phyloP scores from a whole-genome alignment of 805 yeast genomes.

The Pichia thaimueangensis region DNA sequence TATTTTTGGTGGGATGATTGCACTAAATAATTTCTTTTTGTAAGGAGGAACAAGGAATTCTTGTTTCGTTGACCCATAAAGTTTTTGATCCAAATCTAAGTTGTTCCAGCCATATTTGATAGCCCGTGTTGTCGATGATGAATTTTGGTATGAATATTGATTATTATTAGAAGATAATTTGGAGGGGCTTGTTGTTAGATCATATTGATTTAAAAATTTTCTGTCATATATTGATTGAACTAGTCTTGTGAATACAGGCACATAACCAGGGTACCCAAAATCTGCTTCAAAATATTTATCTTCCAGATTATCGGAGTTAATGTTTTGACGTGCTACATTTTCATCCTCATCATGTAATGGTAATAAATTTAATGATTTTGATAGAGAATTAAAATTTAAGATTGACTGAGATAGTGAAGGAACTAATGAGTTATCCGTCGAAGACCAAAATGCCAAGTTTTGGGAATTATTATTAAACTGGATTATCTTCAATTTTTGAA shows the following conservation, averaged over 20 bases:
- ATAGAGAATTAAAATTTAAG: conserved; percentile 28
- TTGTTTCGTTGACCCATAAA: conserved; percentile 33
- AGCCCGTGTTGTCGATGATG: not conserved
- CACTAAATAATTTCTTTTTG: conserved; percentile 24
- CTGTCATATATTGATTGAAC: conserved; percentile 64
- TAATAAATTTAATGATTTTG: conserved; percentile 42
- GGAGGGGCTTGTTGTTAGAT: not conserved
- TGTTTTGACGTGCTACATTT: conserved; percentile 28
- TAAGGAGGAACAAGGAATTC: conserved; percentile 27
- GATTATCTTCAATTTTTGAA: conserved; percentile 43
- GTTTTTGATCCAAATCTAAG: conserved; percentile 35
- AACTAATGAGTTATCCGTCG: not conserved
- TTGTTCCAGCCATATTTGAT: conserved; percentile 37
- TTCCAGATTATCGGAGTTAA: conserved; percentile 17
- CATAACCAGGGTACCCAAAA: conserved; percentile 73
- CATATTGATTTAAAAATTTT: conserved; percentile 19
- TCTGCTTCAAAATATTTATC: conserved; percentile 38
- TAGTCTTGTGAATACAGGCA: conserved; percentile 67
- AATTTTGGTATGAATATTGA: not conserved
- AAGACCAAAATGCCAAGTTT: conserved; percentile 17
- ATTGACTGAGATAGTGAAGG: conserved; percentile 23
- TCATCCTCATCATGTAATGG: conserved; percentile 27
- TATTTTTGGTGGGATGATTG: conserved; percentile 21
- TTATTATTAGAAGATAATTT: not conserved
- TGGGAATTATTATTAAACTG: conserved; percentile 20